phyloP scores from a whole-genome alignment of 2,329 filamentous ascomycete genomes.

The Penicillium sp. region DNA sequence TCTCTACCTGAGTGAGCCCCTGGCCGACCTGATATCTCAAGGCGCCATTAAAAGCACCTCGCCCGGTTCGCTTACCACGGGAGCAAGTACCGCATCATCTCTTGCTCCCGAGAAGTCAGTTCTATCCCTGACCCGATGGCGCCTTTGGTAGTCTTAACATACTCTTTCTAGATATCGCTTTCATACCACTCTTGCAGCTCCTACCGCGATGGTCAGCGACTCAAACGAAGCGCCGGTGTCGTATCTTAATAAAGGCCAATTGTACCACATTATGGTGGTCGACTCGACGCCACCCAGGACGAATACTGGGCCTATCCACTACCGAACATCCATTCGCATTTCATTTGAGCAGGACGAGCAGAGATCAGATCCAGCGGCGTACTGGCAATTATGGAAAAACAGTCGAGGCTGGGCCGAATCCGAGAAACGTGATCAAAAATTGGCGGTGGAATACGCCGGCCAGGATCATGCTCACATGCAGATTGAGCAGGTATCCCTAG shows the following conservation, averaged over 20 bases:
- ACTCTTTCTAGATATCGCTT: conserved; percentile 3
- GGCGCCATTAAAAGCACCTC: too few relatives aligned
- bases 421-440: conserved; percentile 79
- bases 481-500: conserved; percentile 73
- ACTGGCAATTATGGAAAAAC: conserved; percentile 90
- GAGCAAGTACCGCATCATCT: too few relatives aligned
- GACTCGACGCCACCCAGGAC: conserved; percentile 44
- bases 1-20: too few relatives aligned
- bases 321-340: conserved; percentile 82
- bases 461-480: conserved; percentile 60
- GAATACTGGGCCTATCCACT: conserved; percentile 60
- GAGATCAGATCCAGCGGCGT: conserved; percentile 70
- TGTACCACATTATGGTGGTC: conserved; percentile 1
- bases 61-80: too few relatives aligned
- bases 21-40: too few relatives aligned
- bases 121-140: too few relatives aligned
- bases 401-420: conserved; percentile 89
- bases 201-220: conserved; percentile 2
- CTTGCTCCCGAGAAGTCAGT: too few relatives aligned
- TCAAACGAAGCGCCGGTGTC: not conserved
- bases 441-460: conserved; percentile 88
- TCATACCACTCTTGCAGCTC: conserved; percentile 46
- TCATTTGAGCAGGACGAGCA: conserved; percentile 94
- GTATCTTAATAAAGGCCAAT: conserved; percentile 7
- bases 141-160: not conserved